phyloP scores from a whole-genome alignment of 2,329 filamentous ascomycete species.

The Rhynchosporium agropyri region DNA sequence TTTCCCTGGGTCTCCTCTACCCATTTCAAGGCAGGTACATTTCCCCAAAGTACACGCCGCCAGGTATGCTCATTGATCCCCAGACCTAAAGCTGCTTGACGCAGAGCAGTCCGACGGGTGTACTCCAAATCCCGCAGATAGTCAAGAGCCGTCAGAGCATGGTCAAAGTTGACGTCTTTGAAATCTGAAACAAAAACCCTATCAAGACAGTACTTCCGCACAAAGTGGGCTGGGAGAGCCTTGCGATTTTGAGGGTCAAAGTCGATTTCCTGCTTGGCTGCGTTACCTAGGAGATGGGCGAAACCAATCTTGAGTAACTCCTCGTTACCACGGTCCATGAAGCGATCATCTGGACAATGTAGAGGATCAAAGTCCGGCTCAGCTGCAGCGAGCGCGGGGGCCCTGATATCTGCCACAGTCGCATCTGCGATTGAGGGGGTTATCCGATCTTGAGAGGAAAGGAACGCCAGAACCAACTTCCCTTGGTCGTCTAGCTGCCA shows the following conservation, averaged over 20 bases:
- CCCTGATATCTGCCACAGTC: conserved; percentile 9
- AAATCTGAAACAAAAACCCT: conserved; percentile 30
- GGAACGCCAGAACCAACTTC: conserved; percentile 30
- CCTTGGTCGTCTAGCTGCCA: conserved; percentile 36
- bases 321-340: conserved; percentile 28
- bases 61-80: conserved; percentile 34
- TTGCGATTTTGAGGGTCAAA: conserved; percentile 1
- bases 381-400: conserved; percentile 1
- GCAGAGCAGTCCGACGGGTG: conserved; percentile 28
- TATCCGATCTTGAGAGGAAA: conserved; percentile 29
- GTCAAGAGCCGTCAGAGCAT: conserved; percentile 35
- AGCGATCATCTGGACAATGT: conserved; percentile 26
- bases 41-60: conserved; percentile 28
- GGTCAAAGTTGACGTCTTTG: conserved; percentile 31
- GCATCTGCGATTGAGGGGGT: conserved; percentile 17
- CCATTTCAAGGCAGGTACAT: conserved; percentile 34
- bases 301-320: conserved; percentile 28
- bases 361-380: background rate
- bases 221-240: conserved; percentile 29
- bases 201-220: conserved; percentile 30
- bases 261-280: background rate
- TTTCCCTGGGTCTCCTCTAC: conserved; percentile 32
- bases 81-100: conserved; percentile 32
- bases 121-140: conserved; percentile 38
- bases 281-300: background rate